A percentile compares a stretch with the other conserved stretches of the same genome.
Evolutionary conservation across 805 yeast genomes (phyloP).

Genomic region (Saccharomycopsis sp.): DNA sequence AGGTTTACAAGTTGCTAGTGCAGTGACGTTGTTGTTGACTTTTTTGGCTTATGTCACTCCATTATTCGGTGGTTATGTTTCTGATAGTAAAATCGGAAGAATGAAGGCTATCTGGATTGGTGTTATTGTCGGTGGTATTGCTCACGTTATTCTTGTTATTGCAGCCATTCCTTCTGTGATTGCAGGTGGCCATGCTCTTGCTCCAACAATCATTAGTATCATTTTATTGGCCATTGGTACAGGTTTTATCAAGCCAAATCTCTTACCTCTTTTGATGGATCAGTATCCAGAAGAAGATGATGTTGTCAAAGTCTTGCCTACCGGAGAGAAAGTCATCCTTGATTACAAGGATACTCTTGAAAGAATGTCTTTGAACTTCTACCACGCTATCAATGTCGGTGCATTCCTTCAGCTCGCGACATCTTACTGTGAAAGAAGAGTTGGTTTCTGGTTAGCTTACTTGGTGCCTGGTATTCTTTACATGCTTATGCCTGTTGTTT

Average conservation of each 20-base stretch:
- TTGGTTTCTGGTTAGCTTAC: conserved; percentile 51
- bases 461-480: conserved; percentile 46
- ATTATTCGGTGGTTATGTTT: conserved; percentile 45
- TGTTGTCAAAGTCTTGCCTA: conserved; percentile 42
- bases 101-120: conserved; percentile 45
- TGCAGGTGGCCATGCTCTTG: conserved; percentile 22
- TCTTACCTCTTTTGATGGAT: conserved; percentile 33
- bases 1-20: conserved; percentile 41
- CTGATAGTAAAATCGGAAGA: conserved; percentile 43
- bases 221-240: conserved; percentile 21
- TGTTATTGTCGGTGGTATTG: conserved; percentile 38
- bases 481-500: conserved; percentile 43
- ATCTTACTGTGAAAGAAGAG: conserved; percentile 42
- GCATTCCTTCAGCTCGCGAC: conserved; percentile 48
- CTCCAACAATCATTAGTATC: conserved; percentile 32
- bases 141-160: conserved; percentile 42
- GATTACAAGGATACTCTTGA: conserved; percentile 23
- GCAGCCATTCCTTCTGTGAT: conserved; percentile 37
- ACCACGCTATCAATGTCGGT: conserved; percentile 51
- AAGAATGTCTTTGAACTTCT: conserved; percentile 38
- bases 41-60: conserved; percentile 46
- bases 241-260: conserved; percentile 46
- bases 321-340: conserved; percentile 13
- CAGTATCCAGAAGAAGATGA: conserved; percentile 59
- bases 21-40: conserved; percentile 40